Evolutionary conservation across 495 filamentous ascomycete genomes (phyloP), one percentile per base, ranked within the genome.

Genomic region (Aspergillus conjunctus): DNA sequence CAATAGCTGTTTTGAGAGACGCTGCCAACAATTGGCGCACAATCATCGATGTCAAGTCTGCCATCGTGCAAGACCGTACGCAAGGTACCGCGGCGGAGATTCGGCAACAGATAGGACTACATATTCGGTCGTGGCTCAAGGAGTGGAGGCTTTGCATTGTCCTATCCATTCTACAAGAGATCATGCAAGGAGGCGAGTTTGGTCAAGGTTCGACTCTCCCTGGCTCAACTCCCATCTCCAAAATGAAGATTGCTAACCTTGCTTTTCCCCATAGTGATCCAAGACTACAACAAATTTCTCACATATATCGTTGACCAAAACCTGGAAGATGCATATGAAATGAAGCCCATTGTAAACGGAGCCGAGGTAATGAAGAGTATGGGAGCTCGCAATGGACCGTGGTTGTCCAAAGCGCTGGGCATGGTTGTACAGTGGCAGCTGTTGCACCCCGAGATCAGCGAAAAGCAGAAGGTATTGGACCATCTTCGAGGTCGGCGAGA

Each of bases 401-500:
- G 93, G 93, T 85, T 92, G 81, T 82, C 83, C 59, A 75, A 76
- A 56, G 92, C 91, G 14, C 68, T 94, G 46, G 85, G 90, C 8
- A 74, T 88, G 15, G 85, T 87, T 31, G 80, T 94, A 70, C 83
- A 85, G 57, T 97, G 92, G 91, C 95, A 98, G 76, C 77, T 98
- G 30, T 78, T 88, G 32, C 84, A 97, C 69, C 91, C 92, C 3
- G 83, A 83, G 3, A 74, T 72, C 7, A 79, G 76, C 7, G 85
- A 89, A 54, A 79, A 86, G 17, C 69, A 79, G 7, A 82, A 78
- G 20, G 91, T 81, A 6, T 77, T 96, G 59, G 84, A 90, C 61
- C 85, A 87, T 66, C 80, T 94, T 17, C 59, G 70, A 43, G 69
- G 68, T 43, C 80, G 78, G 68, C 78, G 76, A 62, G 69, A 71